phyloP scores from a whole-genome alignment of 306 rosid genomes.

The Sindora glabra region DNA sequence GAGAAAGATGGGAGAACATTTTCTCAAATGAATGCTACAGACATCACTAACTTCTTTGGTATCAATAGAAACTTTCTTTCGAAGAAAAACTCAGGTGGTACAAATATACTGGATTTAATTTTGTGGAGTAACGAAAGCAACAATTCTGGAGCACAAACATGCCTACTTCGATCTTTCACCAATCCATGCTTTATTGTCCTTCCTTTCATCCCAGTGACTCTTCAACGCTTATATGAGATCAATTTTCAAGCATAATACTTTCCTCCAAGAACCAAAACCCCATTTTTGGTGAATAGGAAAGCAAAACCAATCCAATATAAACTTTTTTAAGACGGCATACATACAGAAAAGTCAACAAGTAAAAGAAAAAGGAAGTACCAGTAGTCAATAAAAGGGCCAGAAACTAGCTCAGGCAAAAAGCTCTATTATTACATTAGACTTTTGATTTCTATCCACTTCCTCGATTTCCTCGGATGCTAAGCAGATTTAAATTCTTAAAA shows the following conservation, averaged over 20 bases:
- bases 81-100: not conserved
- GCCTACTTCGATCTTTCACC: constrained; percentile 1
- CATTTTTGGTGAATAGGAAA: constrained; percentile 1
- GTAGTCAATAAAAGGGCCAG: constrained; percentile 4
- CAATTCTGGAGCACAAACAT: not conserved
- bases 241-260: not conserved
- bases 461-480: no score
- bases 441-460: constrained; percentile 17
- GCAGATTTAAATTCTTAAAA: no score
- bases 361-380: constrained; percentile 7
- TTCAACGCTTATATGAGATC: constrained; percentile 2
- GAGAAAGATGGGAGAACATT: no score
- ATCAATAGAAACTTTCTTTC: no score
- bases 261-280: no score
- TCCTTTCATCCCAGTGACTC: not conserved
- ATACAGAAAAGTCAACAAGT: not conserved
- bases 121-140: not conserved
- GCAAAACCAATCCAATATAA: not conserved
- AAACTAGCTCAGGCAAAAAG: no score
- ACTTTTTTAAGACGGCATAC: constrained; percentile 11
- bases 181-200: not conserved
- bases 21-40: no score
- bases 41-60: no score
- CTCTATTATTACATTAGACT: not conserved
- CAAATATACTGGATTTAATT: not conserved